A percentile compares a stretch with the other conserved stretches of the same genome.
Conservation (phyloP, 2,329 filamentous ascomycete genomes). For the Penicillium sp. region DNA sequence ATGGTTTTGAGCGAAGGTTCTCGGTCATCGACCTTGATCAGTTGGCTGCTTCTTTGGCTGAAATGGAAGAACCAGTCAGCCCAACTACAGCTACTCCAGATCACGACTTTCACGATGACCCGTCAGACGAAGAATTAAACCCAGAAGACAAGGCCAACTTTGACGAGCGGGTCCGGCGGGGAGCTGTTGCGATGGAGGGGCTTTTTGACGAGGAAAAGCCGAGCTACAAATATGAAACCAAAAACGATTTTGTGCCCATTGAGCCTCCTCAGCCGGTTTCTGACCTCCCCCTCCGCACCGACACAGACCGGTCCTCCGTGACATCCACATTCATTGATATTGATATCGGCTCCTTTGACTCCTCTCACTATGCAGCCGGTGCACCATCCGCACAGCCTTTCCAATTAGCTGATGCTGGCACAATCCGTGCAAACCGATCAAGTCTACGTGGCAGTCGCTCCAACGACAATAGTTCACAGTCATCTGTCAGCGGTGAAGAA, state of each 20-base stretch:
- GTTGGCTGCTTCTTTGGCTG: conserved; percentile 48
- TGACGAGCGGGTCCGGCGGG: conserved; percentile 58
- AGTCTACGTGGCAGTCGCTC: conserved; percentile 47
- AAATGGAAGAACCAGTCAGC: conserved; percentile 43
- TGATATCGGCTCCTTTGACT: conserved; percentile 56
- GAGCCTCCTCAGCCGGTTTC: conserved; percentile 47
- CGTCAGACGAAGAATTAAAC: conserved; percentile 36
- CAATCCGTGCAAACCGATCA: conserved; percentile 56
- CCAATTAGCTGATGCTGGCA: conserved; percentile 54
- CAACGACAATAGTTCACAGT: conserved; percentile 34
- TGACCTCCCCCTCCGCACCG: conserved; percentile 54
- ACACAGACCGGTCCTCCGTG: conserved; percentile 49
- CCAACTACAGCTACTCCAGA: conserved; percentile 27
- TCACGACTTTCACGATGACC: conserved; percentile 30
- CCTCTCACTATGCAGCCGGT: conserved; percentile 52
- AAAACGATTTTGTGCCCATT: conserved; percentile 50
- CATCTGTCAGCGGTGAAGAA: conserved; percentile 30
- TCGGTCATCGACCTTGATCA: conserved; percentile 49
- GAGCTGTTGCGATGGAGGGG: conserved; percentile 57
- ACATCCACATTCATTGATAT: conserved; percentile 55
- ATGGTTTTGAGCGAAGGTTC: conserved; percentile 57
- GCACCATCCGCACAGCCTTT: conserved; percentile 53
- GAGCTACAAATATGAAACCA: conserved; percentile 59
- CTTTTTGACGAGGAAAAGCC: conserved; percentile 57
- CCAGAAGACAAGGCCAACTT: conserved; percentile 53